Conservation (phyloP, 441 rosid genomes). For the Erysimum pusillum region DNA sequence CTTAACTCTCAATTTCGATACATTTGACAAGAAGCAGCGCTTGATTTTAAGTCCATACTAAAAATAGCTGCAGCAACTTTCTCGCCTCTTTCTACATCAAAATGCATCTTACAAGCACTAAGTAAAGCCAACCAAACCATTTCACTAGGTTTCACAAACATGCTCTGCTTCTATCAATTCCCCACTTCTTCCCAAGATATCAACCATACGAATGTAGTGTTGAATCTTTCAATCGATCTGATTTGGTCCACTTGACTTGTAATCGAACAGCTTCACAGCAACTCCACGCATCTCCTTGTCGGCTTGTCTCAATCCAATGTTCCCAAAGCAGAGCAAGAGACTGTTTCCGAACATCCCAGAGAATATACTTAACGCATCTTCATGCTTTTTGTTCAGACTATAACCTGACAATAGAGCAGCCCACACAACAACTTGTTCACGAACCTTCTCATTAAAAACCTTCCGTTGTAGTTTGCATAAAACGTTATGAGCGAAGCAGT, state of each 20-base stretch:
- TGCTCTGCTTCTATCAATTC: conserved; percentile 60
- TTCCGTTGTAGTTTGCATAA: too few relatives aligned
- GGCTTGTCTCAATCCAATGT: conserved; percentile 61
- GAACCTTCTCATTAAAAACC: too few relatives aligned
- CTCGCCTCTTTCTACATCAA: conserved; percentile 57
- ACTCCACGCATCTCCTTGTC: conserved; percentile 73
- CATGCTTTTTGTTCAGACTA: conserved; percentile 53
- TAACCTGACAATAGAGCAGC: conserved; percentile 64
- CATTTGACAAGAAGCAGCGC: conserved; percentile 62
- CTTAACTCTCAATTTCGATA: conserved; percentile 53
- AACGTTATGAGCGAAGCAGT: too few relatives aligned
- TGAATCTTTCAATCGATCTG: conserved; percentile 51
- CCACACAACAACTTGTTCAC: conserved; percentile 57
- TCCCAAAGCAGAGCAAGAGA: conserved; percentile 71
- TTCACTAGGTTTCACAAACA: conserved; percentile 57
- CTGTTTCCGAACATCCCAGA: conserved; percentile 52
- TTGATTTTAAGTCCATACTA: conserved; percentile 54
- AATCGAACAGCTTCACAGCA: conserved; percentile 56
- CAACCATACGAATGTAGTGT: conserved; percentile 67
- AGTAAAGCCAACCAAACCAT: conserved; percentile 66
- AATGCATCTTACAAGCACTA: conserved; percentile 64
- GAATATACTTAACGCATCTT: conserved; percentile 52
- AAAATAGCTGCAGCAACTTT: conserved; percentile 55
- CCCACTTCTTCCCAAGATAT: conserved; percentile 63
- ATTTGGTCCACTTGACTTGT: conserved; percentile 44